Evolutionary conservation across 345 rosid species (phyloP).

Genomic region (Durio zibethinus): DNA sequence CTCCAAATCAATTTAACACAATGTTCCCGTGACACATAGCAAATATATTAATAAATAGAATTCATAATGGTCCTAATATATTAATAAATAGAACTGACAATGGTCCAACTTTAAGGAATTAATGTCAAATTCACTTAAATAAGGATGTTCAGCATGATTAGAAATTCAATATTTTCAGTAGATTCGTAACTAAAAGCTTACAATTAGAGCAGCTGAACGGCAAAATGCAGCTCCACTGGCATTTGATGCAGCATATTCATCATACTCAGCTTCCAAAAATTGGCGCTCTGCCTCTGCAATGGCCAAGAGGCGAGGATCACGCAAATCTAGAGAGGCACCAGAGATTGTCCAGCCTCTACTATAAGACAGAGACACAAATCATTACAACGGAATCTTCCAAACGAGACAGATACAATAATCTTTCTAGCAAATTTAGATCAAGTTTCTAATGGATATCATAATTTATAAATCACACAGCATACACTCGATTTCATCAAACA

Average conservation of each 20-base stretch:
- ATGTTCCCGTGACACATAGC: background rate
- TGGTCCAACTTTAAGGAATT: background rate
- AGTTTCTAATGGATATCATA: background rate
- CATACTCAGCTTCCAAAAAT: conserved; percentile 79
- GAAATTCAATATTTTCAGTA: background rate
- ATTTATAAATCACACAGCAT: background rate
- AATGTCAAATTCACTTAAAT: background rate
- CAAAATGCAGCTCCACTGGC: conserved; percentile 87
- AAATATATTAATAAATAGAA: background rate
- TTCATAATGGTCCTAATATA: background rate
- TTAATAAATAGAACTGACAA: background rate
- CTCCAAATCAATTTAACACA: background rate
- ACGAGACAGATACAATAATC: background rate
- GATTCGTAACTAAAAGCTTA: conserved; percentile 29
- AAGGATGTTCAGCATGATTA: background rate
- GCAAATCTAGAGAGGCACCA: conserved; percentile 69
- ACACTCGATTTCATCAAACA: background rate
- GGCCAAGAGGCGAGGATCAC: conserved; percentile 81
- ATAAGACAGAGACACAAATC: conserved; percentile 18
- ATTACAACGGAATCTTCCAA: background rate
- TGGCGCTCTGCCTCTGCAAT: conserved; percentile 95
- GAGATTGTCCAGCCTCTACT: conserved; percentile 94
- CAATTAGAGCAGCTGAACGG: conserved; percentile 85
- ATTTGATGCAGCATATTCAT: conserved; percentile 75
- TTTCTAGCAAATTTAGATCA: conserved; percentile 6